Base-by-base conservation (phyloP, 768 basidiomycete genomes). In the Termitomyces sp. region DNA sequence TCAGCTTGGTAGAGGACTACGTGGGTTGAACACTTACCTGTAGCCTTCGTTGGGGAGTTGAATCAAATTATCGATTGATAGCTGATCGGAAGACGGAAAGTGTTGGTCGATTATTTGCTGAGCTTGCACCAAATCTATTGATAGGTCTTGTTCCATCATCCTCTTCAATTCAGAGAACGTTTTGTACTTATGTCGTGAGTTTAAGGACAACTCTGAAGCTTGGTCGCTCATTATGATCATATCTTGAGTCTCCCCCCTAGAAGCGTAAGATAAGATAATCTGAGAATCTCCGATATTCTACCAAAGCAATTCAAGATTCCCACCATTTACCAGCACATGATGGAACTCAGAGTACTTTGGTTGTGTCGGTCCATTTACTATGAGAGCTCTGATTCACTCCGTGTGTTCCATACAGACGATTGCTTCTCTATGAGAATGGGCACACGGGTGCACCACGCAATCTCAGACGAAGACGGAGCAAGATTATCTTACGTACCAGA, bases 31-130 rank as follows among this genome's bases (percentile, higher is more conserved):
- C 30, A 42, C 57, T 46, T 41, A 57, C 64, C 64, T 65, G 42
- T 58, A 65, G 35, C 64, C 64, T 8, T 56, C 56, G 30, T 61
- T 60, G 23, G 50, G 56, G 1, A 65, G 54, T 28, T 55, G 49
- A 35, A 41, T 46, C 15, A 65, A 33, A n/a, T 57, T 56, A 23
- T 40, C 56, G 42, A 63, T 53, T 1, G 47, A 54, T 7, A 53
- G 42, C 42, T 57, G 56, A 48, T 58, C 50, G 19, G 56, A 44
- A 14, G 50, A 42, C 14, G 53, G 23, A 14, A 59, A 51, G 45
- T 64, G 55, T 38, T 59, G 14, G 43, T 60, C 54, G 21, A 61
- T 52, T 50, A 64, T 54, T 33, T 46, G 45, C 46, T 57, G 63
- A 30, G 61, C 61, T 42, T 64, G 55, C 5, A 28, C 54, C n/a